Percentiles rank a stretch among this genome's conserved stretches.
phyloP scores from a whole-genome alignment of 495 filamentous ascomycete species.

The Xylaria grammica region DNA sequence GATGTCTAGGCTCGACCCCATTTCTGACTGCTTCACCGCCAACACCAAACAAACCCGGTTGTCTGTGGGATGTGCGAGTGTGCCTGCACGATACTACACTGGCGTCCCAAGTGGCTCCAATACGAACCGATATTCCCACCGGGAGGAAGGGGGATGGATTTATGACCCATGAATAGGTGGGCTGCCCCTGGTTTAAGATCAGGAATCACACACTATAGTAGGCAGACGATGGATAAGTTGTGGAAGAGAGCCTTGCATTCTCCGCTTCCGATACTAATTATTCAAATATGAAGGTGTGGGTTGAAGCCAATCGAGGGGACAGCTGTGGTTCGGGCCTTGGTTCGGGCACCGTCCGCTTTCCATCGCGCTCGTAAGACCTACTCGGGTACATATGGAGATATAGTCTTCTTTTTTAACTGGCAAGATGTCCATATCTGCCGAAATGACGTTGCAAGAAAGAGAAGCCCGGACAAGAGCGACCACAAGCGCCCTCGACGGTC shows the following conservation, averaged over 20 bases:
- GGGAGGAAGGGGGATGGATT: constrained; percentile 25
- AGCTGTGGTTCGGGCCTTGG: not conserved
- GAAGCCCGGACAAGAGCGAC: not conserved
- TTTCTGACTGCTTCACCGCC: constrained; percentile 15
- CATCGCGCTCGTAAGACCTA: too few species aligned
- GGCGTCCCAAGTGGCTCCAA: constrained; percentile 27
- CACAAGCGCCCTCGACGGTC: constrained; percentile 8
- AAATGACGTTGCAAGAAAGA: not conserved
- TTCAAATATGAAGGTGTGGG: not conserved
- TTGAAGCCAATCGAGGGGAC: not conserved
- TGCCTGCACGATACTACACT: constrained; percentile 24
- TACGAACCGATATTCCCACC: constrained; percentile 33
- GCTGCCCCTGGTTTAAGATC: constrained; percentile 16
- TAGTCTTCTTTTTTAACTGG: not conserved
- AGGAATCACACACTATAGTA: constrained; percentile 11
- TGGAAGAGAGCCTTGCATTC: constrained; percentile 1
- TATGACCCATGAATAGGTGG: constrained; percentile 20
- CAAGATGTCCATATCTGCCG: not conserved
- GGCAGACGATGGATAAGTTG: constrained; percentile 10
- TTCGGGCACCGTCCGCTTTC: constrained; percentile 5
- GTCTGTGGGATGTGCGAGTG: constrained; percentile 21
- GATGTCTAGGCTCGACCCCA: not conserved
- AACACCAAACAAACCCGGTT: not conserved
- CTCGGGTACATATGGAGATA: too few species aligned
- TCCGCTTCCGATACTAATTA: constrained; percentile 3